Evolutionary conservation across 1,284 basidiomycete genomes (phyloP).

Genomic region (Ceratobasidium sp.): DNA sequence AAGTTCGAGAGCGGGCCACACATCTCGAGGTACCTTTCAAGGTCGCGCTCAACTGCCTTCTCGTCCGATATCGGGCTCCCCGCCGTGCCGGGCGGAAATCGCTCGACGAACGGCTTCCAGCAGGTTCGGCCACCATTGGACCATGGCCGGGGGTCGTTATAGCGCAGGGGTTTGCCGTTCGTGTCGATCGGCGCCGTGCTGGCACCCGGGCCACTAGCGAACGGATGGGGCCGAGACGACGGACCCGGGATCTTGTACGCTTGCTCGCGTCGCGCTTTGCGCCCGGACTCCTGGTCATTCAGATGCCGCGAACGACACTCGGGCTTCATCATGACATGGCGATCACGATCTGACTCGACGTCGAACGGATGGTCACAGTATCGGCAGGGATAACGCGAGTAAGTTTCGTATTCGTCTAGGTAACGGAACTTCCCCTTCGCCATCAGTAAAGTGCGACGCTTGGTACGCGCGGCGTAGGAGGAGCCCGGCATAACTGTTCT

Average conservation of each 20-base stretch:
- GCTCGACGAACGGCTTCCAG: background rate
- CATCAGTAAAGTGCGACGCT: background rate
- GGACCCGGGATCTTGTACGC: conserved; percentile 13
- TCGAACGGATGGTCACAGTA: background rate
- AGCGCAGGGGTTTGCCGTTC: background rate
- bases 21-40: background rate
- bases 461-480: background rate
- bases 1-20: background rate
- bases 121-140: background rate
- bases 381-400: background rate
- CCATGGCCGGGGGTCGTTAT: conserved; percentile 12
- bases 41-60: background rate
- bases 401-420: background rate
- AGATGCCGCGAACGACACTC: background rate
- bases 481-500: background rate
- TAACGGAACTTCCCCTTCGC: background rate
- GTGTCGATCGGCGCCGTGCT: no score
- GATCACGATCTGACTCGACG: background rate
- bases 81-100: conserved; percentile 16
- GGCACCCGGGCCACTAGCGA: no score
- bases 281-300: background rate
- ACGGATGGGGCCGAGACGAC: background rate
- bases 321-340: conserved; percentile 22
- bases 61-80: conserved; percentile 12
- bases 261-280: background rate